These are phyloP conservation scores for Yamadazyma insecticola DNA, from an alignment of 805 yeast genomes.

Conservation along the genomic window DNA sequence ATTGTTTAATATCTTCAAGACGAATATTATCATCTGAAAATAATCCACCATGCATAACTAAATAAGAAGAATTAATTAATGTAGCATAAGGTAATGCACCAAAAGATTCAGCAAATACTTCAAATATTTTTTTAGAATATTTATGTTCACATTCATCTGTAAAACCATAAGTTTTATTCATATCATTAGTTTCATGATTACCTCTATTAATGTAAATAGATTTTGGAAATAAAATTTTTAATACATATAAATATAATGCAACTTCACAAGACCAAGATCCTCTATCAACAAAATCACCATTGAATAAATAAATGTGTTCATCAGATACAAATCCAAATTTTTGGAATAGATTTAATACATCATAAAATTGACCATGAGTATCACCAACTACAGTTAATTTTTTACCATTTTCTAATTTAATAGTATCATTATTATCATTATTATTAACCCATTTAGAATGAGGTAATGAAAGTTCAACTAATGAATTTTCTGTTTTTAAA, in stretches of 20 bases:
- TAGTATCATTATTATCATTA: conserved; percentile 16
- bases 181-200: conserved; percentile 93
- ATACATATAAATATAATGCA: conserved; percentile 70
- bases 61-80: conserved; percentile 68
- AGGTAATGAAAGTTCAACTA: conserved; percentile 61
- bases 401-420: conserved; percentile 24
- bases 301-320: conserved; percentile 75
- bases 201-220: conserved; percentile 82
- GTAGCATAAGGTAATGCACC: conserved; percentile 83
- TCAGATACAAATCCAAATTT: conserved; percentile 66
- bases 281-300: conserved; percentile 97
- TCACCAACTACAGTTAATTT: conserved; percentile 90
- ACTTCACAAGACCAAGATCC: conserved; percentile 99
- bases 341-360: conserved; percentile 74
- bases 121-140: conserved; percentile 74
- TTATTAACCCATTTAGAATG: conserved; percentile 19
- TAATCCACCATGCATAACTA: conserved; percentile 95
- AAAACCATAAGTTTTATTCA: conserved; percentile 96
- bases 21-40: conserved; percentile 73
- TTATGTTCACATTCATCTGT: conserved; percentile 93
- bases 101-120: conserved; percentile 81
- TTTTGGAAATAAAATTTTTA: conserved; percentile 72
- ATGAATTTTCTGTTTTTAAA: conserved; percentile 61
- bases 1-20: conserved; percentile 66
- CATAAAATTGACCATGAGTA: conserved; percentile 95